Evolutionary conservation across 768 basidiomycete species (phyloP), one percentile per base, ranked within the genome.

Genomic region (Sporobolomyces phaffii): DNA sequence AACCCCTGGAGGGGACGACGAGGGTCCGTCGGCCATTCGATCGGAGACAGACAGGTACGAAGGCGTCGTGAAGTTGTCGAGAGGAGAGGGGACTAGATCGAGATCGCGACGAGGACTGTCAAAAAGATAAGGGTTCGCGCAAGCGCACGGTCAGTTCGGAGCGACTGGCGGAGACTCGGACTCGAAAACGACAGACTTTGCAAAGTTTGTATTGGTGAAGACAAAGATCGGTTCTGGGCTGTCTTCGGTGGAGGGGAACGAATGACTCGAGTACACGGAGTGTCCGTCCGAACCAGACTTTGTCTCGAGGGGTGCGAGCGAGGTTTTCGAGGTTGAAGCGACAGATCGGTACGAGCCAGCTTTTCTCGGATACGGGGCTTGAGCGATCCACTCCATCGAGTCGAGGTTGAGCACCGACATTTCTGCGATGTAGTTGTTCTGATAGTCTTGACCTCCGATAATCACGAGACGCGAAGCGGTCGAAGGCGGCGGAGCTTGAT

Each of bases 271-370:
- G 28, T 62, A 45, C 1, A 60, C 33, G 1, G 36, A 5, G 40
- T 29, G 5, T 5, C 60, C 62, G 24, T 69, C 62, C 36, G n/a
- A 59, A 24, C 60, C 68, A 7, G 22, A 2, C 15, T 18, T 31
- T 49, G 57, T 54, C 28, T 53, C 64, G n/a, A 44, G 34, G 20
- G 51, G 57, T 1, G 17, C 36, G 15, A 43, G 62, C 4, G 53
- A 54, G 8, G 33, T 20, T 49, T 43, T 43, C 10, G 77, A 72
- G 66, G 88, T 86, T 18, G 86, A 84, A 56, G 91, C 91, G 26
- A 96, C 89, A 71, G 89, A 90, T 58, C 94, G 87, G 77, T 98
- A 98, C 0, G 91, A 91, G 5, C 94, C 94, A 75, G 90, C 91
- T 78, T 96, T 91, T 20, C 89, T 84, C 1, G 88, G 88, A 70